Conservation (phyloP, 2,329 filamentous ascomycete species). For the Venturia pyrina region DNA sequence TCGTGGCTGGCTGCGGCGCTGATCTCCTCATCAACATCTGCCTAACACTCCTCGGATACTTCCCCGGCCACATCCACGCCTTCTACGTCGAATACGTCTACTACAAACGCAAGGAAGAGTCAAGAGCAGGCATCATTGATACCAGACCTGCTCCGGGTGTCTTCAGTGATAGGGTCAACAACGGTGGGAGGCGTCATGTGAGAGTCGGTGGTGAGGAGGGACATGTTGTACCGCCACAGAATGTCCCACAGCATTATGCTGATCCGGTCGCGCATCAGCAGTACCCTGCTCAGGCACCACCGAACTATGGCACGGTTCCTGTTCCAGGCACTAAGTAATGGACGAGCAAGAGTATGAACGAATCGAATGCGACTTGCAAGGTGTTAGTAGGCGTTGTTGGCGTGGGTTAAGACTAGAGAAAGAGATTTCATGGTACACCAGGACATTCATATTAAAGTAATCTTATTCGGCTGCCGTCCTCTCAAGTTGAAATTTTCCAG, state of each 20-base stretch:
- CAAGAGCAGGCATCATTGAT: slow-evolving; percentile 45
- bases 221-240: not conserved
- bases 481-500: too few relatives aligned
- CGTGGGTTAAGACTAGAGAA: too few relatives aligned
- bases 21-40: slow-evolving; percentile 39
- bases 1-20: slow-evolving; percentile 39
- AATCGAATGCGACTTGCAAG: not conserved
- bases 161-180: slow-evolving; percentile 54
- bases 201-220: not conserved
- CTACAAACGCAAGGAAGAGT: slow-evolving; percentile 61
- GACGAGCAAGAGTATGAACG: not conserved
- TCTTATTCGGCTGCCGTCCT: too few relatives aligned
- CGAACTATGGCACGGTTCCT: slow-evolving; percentile 5
- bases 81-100: slow-evolving; percentile 80
- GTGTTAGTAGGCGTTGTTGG: not conserved
- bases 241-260: not conserved
- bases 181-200: not conserved
- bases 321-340: not conserved
- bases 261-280: not conserved
- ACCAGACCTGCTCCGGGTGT: slow-evolving; percentile 54
- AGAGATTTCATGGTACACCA: too few relatives aligned
- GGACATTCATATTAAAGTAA: too few relatives aligned
- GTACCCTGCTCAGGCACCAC: not conserved
- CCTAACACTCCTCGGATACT: slow-evolving; percentile 32
- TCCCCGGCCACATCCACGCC: slow-evolving; percentile 65